Evolutionary conservation across 2,329 filamentous ascomycete genomes (phyloP), one percentile per base, ranked within the genome.

Genomic region (Leptodontidium sp.): DNA sequence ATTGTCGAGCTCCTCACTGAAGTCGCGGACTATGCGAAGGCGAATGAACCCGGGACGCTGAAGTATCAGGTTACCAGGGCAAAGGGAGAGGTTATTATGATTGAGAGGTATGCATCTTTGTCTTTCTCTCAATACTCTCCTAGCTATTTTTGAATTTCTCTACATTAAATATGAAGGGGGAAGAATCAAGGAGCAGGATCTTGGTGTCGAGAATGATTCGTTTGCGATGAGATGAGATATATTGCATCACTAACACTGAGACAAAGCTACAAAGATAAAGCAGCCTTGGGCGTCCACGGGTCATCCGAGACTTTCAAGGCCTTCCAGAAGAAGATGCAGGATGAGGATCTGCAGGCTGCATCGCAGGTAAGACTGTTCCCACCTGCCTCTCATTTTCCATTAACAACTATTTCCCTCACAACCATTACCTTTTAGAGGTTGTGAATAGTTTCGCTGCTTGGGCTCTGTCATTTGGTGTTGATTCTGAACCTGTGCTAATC

Each of bases 241-340:
- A 21, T 6, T 14, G 55, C 14, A 15, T 69, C 45, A 65, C 62
- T 72, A n/a, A 72, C 38, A 24, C 38, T n/a, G 4, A 26, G 6
- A 26, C 59, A 24, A 58, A 78, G 76, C 15, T 78, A 77, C 43
- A 74, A 75, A 47, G 73, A 77, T 43, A 76, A 74, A 50, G 71
- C 69, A 47, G 75, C 77, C 12, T 21, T 75, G 2, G 69, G 62
- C 59, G 58, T 64, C 3, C 77, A 78, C 70, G 68, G 68, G 8
- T 32, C 32, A 2, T 76, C 75, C n/a, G 65, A 70, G 3, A 40
- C 53, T 0, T 75, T 74, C 40, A 72, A 72, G 53, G 66, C 50
- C 24, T 73, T 77, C 43, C 61, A 67, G 15, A 75, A 74, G 70
- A 71, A 61, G 40, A 3, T 76, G 17, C 61, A 65, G 49, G 70